Percentiles rank a stretch among this genome's conserved stretches.
Conservation (phyloP, 768 basidiomycete species). For the Xanthoconium stramineum region DNA sequence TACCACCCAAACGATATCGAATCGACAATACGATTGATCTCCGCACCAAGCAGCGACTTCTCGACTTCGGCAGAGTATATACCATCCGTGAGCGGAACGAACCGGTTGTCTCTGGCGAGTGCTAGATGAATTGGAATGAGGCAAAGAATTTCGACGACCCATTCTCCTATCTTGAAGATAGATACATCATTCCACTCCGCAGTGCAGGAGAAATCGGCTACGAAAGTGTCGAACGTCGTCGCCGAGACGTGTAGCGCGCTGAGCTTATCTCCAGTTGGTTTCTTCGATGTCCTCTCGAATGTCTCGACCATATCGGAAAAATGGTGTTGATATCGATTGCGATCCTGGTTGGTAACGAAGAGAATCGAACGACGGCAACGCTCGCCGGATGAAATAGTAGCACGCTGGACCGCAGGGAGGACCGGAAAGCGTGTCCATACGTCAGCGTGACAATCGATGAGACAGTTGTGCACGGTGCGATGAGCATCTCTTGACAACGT, state of each 20-base stretch:
- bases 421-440: slow-evolving; percentile 63
- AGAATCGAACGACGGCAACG: slow-evolving; percentile 35
- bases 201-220: not conserved
- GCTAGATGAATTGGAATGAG: slow-evolving; percentile 66
- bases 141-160: slow-evolving; percentile 59
- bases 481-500: slow-evolving; percentile 14
- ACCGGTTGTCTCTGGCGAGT: slow-evolving; percentile 56
- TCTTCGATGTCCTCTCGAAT: slow-evolving; percentile 50
- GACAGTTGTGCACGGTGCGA: slow-evolving; percentile 41
- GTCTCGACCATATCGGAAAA: slow-evolving; percentile 42
- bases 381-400: slow-evolving; percentile 36
- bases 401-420: slow-evolving; percentile 45
- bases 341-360: slow-evolving; percentile 41
- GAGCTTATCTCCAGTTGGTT: slow-evolving; percentile 47
- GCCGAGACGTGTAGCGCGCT: slow-evolving; percentile 35
- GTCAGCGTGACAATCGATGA: slow-evolving; percentile 53
- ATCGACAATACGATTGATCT: slow-evolving; percentile 54
- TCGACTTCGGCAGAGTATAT: slow-evolving; percentile 49
- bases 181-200: slow-evolving; percentile 31
- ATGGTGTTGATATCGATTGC: slow-evolving; percentile 36
- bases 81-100: slow-evolving; percentile 58
- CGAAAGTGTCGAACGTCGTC: slow-evolving; percentile 26
- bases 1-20: slow-evolving; percentile 63
- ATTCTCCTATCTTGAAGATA: slow-evolving; percentile 48
- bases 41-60: slow-evolving; percentile 53